Evolutionary conservation across 768 basidiomycete genomes (phyloP).

Genomic region (Lactarius pseudohatsudake): DNA sequence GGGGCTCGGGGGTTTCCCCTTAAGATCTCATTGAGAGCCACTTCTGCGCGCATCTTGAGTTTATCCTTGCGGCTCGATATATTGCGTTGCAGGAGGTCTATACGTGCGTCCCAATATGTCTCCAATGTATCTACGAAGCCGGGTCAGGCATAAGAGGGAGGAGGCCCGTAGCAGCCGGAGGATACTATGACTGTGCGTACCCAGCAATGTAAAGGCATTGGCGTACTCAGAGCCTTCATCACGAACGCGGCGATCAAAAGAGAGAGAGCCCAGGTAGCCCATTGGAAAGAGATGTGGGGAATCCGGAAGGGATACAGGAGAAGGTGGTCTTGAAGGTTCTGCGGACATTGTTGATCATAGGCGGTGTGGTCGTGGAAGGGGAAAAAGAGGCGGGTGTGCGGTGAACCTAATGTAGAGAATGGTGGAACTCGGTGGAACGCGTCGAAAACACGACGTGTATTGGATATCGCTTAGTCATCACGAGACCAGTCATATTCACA

Average conservation of each 20-base stretch:
- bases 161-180: conserved; percentile 28
- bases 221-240: conserved; percentile 78
- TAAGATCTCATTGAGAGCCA: conserved; percentile 57
- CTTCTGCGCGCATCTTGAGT: conserved; percentile 79
- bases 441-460: not conserved
- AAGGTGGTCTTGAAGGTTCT: conserved; percentile 40
- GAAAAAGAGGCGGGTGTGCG: conserved; percentile 5
- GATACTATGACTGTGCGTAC: conserved; percentile 39
- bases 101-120: conserved; percentile 91
- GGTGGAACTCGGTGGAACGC: not conserved
- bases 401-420: not conserved
- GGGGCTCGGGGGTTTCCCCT: conserved; percentile 59
- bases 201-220: conserved; percentile 82
- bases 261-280: conserved; percentile 58
- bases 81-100: conserved; percentile 78
- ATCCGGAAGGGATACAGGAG: conserved; percentile 36
- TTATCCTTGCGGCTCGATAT: conserved; percentile 85
- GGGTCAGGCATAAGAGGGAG: conserved; percentile 14
- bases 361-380: conserved; percentile 19
- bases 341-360: conserved; percentile 30
- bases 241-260: conserved; percentile 71
- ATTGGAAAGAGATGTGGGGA: conserved; percentile 33
- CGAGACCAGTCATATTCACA: not conserved
- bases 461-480: conserved; percentile 19
- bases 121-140: conserved; percentile 78